A percentile compares a stretch with the other conserved stretches of the same genome.
These are phyloP conservation scores for Trichoderma asperellum DNA, from an alignment of 2,329 filamentous ascomycete species.

Conservation along the genomic window DNA sequence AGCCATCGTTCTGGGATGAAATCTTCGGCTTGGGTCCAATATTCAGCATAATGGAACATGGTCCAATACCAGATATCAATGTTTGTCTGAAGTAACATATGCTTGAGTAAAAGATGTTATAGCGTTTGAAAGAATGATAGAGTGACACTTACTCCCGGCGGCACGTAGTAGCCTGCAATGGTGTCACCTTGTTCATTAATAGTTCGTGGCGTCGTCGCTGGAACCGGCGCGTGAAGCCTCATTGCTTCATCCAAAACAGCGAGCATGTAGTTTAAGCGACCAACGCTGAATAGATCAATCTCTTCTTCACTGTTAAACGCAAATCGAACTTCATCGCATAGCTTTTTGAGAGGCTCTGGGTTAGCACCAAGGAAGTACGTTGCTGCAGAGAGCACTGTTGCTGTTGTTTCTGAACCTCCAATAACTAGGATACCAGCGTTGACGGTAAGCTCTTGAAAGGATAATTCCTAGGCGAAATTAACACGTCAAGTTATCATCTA, in stretches of 20 bases:
- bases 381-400: slow-evolving; percentile 36
- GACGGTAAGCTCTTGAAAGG: slow-evolving; percentile 28
- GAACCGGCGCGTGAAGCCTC: slow-evolving; percentile 51
- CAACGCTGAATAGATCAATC: slow-evolving; percentile 29
- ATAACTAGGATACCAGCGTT: slow-evolving; percentile 33
- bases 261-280: slow-evolving; percentile 47
- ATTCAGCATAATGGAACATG: slow-evolving; percentile 38
- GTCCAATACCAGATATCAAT: slow-evolving; percentile 45
- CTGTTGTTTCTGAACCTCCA: slow-evolving; percentile 42
- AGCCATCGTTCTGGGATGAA: slow-evolving; percentile 48
- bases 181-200: slow-evolving; percentile 37
- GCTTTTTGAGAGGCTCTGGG: slow-evolving; percentile 37
- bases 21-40: slow-evolving; percentile 40
- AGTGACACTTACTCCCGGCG: slow-evolving; percentile 38
- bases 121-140: neutral
- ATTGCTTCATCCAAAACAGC: slow-evolving; percentile 55
- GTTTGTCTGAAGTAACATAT: slow-evolving; percentile 28
- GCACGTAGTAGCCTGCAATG: slow-evolving; percentile 40
- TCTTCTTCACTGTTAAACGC: slow-evolving; percentile 28
- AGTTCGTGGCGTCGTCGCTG: slow-evolving; percentile 43
- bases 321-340: slow-evolving; percentile 42
- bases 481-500: neutral
- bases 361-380: slow-evolving; percentile 39
- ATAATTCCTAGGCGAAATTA: slow-evolving; percentile 15
- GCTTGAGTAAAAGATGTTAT: neutral